Conservation (phyloP, 2,329 filamentous ascomycete species). For the Pseudogymnoascus sp. region DNA sequence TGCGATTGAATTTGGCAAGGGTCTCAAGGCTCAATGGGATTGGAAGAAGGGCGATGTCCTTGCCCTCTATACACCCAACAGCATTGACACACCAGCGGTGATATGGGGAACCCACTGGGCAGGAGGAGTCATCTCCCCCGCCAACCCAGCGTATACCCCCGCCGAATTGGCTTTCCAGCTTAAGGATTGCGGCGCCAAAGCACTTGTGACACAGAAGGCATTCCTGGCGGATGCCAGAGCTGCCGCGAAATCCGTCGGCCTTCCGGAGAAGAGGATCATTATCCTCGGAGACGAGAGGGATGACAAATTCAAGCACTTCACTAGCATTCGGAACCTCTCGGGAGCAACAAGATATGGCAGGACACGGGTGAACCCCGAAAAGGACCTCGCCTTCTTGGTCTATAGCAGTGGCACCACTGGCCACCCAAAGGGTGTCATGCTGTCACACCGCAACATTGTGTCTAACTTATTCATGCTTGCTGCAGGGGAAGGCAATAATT, state of each 20-base stretch:
- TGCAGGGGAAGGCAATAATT: constrained; percentile 44
- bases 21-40: constrained; percentile 62
- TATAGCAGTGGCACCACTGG: constrained; percentile 89
- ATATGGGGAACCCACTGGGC: constrained; percentile 78
- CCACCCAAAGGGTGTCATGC: constrained; percentile 81
- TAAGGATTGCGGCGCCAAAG: constrained; percentile 66
- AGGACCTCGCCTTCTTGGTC: constrained; percentile 75
- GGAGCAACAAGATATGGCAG: constrained; percentile 50
- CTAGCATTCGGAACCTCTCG: constrained; percentile 56
- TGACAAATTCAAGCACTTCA: constrained; percentile 62
- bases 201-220: constrained; percentile 63
- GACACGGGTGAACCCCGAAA: constrained; percentile 55
- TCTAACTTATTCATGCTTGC: constrained; percentile 57
- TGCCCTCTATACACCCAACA: constrained; percentile 76
- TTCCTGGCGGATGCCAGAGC: constrained; percentile 56
- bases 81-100: constrained; percentile 69
- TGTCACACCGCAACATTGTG: constrained; percentile 76
- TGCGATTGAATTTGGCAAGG: constrained; percentile 70
- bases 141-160: constrained; percentile 78
- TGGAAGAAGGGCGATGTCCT: constrained; percentile 82
- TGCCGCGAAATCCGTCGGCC: constrained; percentile 62
- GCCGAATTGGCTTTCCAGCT: constrained; percentile 82
- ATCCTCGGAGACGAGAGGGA: constrained; percentile 58
- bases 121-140: constrained; percentile 73
- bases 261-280: constrained; percentile 64